Conservation (phyloP, 345 rosid species). For the Salix viminalis region DNA sequence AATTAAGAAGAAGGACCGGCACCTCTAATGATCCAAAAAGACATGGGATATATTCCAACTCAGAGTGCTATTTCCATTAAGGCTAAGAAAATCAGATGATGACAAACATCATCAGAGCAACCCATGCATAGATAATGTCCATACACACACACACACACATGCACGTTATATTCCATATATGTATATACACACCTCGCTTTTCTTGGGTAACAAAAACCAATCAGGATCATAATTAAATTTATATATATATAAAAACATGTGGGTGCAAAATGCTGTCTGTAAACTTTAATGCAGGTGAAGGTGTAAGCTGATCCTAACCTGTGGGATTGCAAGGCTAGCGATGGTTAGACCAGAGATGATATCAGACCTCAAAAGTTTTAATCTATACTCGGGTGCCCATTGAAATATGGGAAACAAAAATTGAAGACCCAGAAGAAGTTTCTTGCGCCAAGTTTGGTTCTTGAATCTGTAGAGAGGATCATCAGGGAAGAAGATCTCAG, state of each 20-base stretch:
- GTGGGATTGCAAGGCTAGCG: slow-evolving; percentile 98
- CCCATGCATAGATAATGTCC: not conserved
- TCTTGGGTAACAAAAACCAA: not conserved
- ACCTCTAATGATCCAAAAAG: slow-evolving; percentile 23
- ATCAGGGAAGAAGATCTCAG: slow-evolving; percentile 89
- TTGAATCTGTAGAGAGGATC: slow-evolving; percentile 84
- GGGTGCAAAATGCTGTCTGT: not conserved
- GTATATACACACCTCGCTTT: not conserved
- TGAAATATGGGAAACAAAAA: slow-evolving; percentile 72
- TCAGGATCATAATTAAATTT: not conserved
- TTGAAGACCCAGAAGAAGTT: slow-evolving; percentile 57
- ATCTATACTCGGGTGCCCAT: slow-evolving; percentile 69
- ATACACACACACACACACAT: not conserved
- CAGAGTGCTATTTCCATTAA: slow-evolving; percentile 15
- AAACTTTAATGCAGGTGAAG: not conserved
- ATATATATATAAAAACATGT: not conserved
- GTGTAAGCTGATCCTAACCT: slow-evolving; percentile 42
- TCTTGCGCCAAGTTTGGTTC: slow-evolving; percentile 60
- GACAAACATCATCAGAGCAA: not conserved
- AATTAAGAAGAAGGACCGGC: not conserved
- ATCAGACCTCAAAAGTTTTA: slow-evolving; percentile 69
- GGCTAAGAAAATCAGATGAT: not conserved
- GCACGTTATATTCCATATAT: not conserved
- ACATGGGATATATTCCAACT: slow-evolving; percentile 21
- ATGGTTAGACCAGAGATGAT: slow-evolving; percentile 94